These are phyloP conservation scores for Symmetrospora coprosmae DNA, from an alignment of 768 basidiomycete genomes.

Conservation along the genomic window DNA sequence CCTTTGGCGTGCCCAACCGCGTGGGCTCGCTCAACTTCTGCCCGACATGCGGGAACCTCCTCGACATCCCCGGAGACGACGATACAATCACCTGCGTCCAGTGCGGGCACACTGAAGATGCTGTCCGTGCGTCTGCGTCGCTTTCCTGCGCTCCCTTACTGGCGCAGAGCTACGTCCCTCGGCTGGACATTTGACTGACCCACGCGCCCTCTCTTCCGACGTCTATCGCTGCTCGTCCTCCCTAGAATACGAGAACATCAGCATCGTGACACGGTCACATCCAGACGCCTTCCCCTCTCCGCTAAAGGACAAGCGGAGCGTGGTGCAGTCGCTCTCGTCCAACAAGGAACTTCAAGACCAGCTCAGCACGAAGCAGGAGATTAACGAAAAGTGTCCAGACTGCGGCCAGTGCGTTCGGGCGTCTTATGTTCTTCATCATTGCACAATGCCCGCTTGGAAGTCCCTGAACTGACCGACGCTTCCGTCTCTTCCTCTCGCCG, in stretches of 20 bases:
- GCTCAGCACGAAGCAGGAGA: conserved; percentile 16
- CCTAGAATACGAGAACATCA: conserved; percentile 68
- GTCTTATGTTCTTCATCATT: not conserved
- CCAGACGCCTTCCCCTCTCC: conserved; percentile 88
- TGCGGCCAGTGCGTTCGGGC: conserved; percentile 16
- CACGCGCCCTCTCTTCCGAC: not conserved
- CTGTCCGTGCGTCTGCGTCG: conserved; percentile 56
- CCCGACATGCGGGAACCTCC: conserved; percentile 76
- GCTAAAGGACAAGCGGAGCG: conserved; percentile 60
- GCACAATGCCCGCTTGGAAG: too few relatives aligned
- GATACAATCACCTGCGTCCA: conserved; percentile 69
- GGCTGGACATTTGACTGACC: not conserved
- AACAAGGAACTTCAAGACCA: conserved; percentile 21
- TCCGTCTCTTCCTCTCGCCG: not conserved
- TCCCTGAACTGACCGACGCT: not conserved
- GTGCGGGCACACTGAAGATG: conserved; percentile 72
- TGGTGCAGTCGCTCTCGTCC: conserved; percentile 50
- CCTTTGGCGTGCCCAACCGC: conserved; percentile 27
- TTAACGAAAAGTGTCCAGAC: conserved; percentile 23
- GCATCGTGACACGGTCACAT: conserved; percentile 77
- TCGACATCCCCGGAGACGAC: conserved; percentile 67
- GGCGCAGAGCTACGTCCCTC: not conserved
- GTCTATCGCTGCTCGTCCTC: not conserved
- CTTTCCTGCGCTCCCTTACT: not conserved
- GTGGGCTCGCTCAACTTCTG: conserved; percentile 88